A percentile compares a stretch with the other conserved stretches of the same genome.
Conservation (phyloP, 257 asterid species). For the Solanum chmielewskii region DNA sequence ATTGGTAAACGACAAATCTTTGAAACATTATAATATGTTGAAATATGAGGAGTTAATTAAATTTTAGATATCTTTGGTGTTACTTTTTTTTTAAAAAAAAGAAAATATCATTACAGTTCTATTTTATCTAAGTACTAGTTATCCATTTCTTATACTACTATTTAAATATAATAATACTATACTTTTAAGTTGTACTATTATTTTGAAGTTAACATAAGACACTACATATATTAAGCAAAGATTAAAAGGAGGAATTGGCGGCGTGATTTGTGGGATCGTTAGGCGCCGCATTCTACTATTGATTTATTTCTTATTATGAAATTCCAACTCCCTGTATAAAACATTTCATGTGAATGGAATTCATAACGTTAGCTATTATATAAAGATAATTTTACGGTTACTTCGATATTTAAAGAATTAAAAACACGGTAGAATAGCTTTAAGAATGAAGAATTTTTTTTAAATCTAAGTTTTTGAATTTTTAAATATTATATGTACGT, state of each 20-base stretch:
- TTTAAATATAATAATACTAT: neutral
- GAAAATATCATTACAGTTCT: neutral
- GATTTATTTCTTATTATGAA: neutral
- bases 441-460: neutral
- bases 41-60: neutral
- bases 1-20: neutral
- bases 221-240: neutral
- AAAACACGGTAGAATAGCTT: neutral
- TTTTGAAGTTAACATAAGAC: neutral
- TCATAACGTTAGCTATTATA: neutral
- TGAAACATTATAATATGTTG: neutral
- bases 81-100: neutral
- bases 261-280: constrained; percentile 41
- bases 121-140: neutral
- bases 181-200: neutral
- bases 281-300: constrained; percentile 33
- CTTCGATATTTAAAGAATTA: neutral
- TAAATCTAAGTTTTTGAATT: neutral
- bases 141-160: neutral
- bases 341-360: no score
- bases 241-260: constrained; percentile 34
- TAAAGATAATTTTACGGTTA: neutral
- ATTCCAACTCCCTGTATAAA: neutral
- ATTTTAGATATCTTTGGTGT: neutral
- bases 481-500: neutral